Evolutionary conservation across 192 early-diverging fungal species (phyloP), one percentile per base, ranked within the genome.

Genomic region (Geranomyces variabilis): DNA sequence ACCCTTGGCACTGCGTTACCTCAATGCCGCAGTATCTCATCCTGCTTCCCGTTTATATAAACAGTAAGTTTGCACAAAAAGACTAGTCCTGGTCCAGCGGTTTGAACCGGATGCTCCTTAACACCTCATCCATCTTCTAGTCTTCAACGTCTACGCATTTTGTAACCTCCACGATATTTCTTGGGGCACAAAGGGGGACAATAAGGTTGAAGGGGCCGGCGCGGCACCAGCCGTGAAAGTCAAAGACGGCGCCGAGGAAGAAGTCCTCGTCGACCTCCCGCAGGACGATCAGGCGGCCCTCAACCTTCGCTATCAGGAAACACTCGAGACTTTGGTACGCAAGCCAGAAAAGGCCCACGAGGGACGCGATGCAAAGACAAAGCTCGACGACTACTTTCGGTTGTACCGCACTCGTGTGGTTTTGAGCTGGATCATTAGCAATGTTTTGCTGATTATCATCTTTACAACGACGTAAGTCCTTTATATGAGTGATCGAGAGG

Each of bases 381-480:
- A 92, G 77, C 80, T 86, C 44, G 91, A 92, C 64, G 93, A 95
- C 70, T 84, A 91, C 74, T 91, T 91, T 82, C 86, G 89, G 76
- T 73, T 84, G 74, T 83, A 78, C 70, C 71, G 82, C 19, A 83
- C 82, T 2, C 69, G 77, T 30, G 75, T 83, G 10, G 71, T 83
- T 7, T 51, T 82, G 45, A 31, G 64, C 15, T 83, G 94, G 94
- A 91, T 95, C 79, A 83, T 91, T 68, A 83, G 86, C 73, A 95
- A 95, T 70, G 83, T 84, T 9, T 47, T 88, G 17, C 78, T 95
- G 49, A 81, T 89, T 60, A 82, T 91, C 64, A 74, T 84, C 53
- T 86, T 95, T 59, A 91, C 91, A 14, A 87, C 83, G 13, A 56
- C 36, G 36, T 41, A 41, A 41, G 36, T 41, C 36, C 10, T 41